Base-by-base conservation (phyloP, 331 rosid species). In the Erythrophleum ivorense region DNA sequence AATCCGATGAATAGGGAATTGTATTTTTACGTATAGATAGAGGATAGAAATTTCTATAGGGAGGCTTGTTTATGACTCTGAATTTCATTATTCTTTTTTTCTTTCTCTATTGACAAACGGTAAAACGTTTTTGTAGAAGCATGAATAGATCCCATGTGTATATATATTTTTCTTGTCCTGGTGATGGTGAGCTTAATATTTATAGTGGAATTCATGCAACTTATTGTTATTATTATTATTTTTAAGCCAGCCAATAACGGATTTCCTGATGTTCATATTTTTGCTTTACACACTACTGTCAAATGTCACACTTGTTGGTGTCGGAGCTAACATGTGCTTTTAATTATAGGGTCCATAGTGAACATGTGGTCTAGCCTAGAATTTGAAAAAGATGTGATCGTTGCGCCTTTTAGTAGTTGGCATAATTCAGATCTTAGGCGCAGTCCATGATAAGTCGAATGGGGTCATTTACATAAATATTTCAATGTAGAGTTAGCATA, bases 11-110 rank as follows among this genome's bases (percentile, higher is more conserved):
- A 78, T 63, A 76, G 55, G 74, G 83, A 84, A 64, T 82, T 65
- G 86, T 82, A 66, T 18, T 3, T 79, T 84, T 87, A 46, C 58
- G n/a, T 71, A 70, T 48, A 82, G 88, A 82, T 84, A 84, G 90
- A 87, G 84, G 60, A 57, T 79, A 81, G 84, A 64, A 84, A 29
- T 77, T 59, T 73, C 57, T 80, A 10, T 75, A 84, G 86, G 78
- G 74, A 74, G 86, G 90, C 84, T 78, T 84, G 86, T 78, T 75
- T 80, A 84, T 87, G 86, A 79, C 53, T 78, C 83, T 81, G 90
- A 84, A 72, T 84, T 81, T 73, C 77, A 71, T 69, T 66, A 79
- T 87, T 84, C 69, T 82, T 82, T 45, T 40, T 29, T 73, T 40
- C 41, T 57, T 48, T 52, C 43, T 68, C 66, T 53, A 54, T 75